Base-by-base conservation (phyloP, 2,329 filamentous ascomycete species). In the Sclerotinia spermophila region DNA sequence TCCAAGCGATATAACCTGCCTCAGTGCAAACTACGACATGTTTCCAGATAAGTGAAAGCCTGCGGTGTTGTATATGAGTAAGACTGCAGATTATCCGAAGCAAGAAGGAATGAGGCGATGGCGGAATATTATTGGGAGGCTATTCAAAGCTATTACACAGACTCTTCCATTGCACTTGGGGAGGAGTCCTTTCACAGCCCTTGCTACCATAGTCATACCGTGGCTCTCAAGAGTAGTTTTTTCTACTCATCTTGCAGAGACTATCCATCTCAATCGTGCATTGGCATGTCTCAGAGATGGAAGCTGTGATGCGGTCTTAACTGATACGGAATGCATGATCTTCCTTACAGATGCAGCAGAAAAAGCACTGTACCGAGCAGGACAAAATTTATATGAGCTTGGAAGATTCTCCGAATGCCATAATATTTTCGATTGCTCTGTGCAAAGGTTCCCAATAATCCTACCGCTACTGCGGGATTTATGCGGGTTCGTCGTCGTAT, bases 241-340 rank as follows among this genome's bases (percentile, higher is more conserved):
- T 1, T n/a, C 72, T 0, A 79, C 83, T n/a, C 81, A 75, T n/a
- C 73, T 79, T 3, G 77, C 76, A 72, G 42, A 70, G 7, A 67
- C 8, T 24, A 65, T 75, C 51, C 58, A 76, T 60, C 77, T 82
- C 44, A 82, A 83, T 69, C 79, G 82, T 44, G 75, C 80, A 19
- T 73, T 82, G 33, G 76, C 79, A 7, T 78, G 76, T 68, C 77
- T 78, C 51, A 79, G 76, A 74, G 76, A 67, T 19, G 74, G 74
- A 58, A 74, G 72, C 68, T 82, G 79, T 58, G 81, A 82, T 58
- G 77, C 79, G 7, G 81, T 79, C 10, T 74, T 82, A 3, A 27
- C 58, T 13, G 80, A 82, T 72, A 64, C 42, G 17, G 24, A 69
- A 64, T 58, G 27, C 17, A 42, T 60, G 42, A 33, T 53, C 13